Evolutionary conservation across 495 filamentous ascomycete genomes (phyloP).

Genomic region (Astrocystis sublimbata): DNA sequence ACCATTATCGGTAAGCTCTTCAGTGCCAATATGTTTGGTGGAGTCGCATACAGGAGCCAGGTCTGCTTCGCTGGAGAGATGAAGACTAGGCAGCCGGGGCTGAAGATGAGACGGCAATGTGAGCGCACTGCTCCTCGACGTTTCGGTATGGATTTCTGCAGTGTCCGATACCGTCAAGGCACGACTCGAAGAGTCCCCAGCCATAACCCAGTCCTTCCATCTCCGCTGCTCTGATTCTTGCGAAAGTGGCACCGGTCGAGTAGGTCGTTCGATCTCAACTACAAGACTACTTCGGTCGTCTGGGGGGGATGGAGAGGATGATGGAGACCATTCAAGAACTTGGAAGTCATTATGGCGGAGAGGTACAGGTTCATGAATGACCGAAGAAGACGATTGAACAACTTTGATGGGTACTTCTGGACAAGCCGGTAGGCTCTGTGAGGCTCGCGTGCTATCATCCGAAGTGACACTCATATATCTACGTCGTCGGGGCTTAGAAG

Average conservation of each 20-base stretch:
- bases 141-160: not conserved
- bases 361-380: constrained; percentile 30
- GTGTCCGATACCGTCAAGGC: not conserved
- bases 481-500: not conserved
- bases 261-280: constrained; percentile 27
- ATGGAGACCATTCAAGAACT: constrained; percentile 26
- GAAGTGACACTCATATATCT: not conserved
- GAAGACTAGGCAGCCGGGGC: constrained; percentile 21
- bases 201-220: constrained; percentile 23
- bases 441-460: not conserved
- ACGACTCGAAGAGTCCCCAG: not conserved
- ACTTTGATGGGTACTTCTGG: constrained; percentile 24
- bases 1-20: not conserved
- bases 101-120: constrained; percentile 29
- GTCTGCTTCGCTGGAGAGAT: constrained; percentile 24
- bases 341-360: constrained; percentile 17
- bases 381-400: constrained; percentile 25
- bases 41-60: not conserved
- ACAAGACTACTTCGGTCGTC: constrained; percentile 29
- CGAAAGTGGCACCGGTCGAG: constrained; percentile 17
- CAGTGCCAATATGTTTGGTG: not conserved
- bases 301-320: constrained; percentile 17
- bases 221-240: constrained; percentile 24
- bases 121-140: constrained; percentile 10
- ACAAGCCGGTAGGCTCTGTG: not conserved